Evolutionary conservation across 495 filamentous ascomycete genomes (phyloP), one percentile per base, ranked within the genome.

Genomic region (Aspergillus biplanus): DNA sequence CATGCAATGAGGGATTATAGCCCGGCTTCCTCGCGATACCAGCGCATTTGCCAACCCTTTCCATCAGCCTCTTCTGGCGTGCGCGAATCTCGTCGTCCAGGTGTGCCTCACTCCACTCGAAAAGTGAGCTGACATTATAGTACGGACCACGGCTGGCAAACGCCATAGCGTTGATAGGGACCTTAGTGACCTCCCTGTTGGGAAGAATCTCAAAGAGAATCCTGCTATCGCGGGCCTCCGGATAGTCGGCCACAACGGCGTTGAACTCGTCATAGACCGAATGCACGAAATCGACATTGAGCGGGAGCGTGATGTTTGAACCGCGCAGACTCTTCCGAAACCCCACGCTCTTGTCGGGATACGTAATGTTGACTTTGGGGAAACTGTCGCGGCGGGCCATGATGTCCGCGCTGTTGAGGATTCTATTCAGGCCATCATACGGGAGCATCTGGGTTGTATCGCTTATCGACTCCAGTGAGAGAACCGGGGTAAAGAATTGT

Each of bases 401-500:
- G 18, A 7, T n/a, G 8, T 48, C 49, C 6, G 53, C 58, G 12
- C 53, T 46, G 16, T 61, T 54, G 7, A 12, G 33, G 6, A 47
- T 48, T 27, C 52, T 31, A 50, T 67, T 67, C 18, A 67, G 33
- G 11, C 44, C 37, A 0, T 21, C 42, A 56, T 78, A 80, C 1
- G 76, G 71, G 33, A 73, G 67, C 65, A 63, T 66, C 1, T 37
- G 37, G 5, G 65, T 62, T 16, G 61, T 59, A 50, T 76, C 68
- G 33, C 58, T 39, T 15, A 74, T 42, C 13, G 74, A 66, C 0
- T 52, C 8, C 16, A 76, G 52, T 1, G 58, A 64, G 7, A 79
- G 56, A 3, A 81, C 56, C 0, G 70, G 71, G 0, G 48, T 52
- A 66, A 80, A 81, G 32, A 79, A 69, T 7, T 32, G 48, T 33